Evolutionary conservation across 148 eudicot species (phyloP), one percentile per base, ranked within the genome.

Genomic region (Dianthus caryophyllus): DNA sequence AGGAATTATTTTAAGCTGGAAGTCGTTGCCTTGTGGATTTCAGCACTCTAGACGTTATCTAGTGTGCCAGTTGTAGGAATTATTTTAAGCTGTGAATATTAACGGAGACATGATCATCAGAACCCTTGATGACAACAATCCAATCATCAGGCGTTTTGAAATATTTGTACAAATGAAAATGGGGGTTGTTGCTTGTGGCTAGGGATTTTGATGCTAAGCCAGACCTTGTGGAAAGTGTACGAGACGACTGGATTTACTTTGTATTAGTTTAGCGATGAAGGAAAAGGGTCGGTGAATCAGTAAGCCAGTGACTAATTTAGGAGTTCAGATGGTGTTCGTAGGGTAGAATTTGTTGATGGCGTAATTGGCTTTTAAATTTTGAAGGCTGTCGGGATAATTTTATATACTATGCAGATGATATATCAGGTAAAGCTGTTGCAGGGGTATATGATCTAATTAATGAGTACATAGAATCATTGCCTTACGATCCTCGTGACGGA

Each of bases 321-420:
- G 76, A 27, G 83, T 78, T 25, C 57, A 22, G 52, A 54, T 73
- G 71, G 18, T 90, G 73, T 90, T 85, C 65, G 24, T 88, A 29
- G 90, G 95, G 67, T 81, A 76, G 60, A 91, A 82, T 77, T 76
- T 86, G 0, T 85, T 96, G 0, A 59, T 88, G 71, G 87, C 77
- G 4, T 73, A 83, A 68, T 71, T 47, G 9, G 85, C 84, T 5
- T 73, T n/a, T 73, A 20, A 83, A 83, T 80, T 83, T 70, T 69
- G 69, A 67, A 0, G 88, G 88, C 29, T 87, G 85, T 75, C 76
- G 73, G 71, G 84, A 84, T 17, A 84, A 88, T 68, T 78, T 82
- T 14, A 78, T 88, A 14, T 88, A 84, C 57, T 91, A 73, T 57
- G 84, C 90, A 0, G 96, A 86, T 82, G 93, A 91, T 66, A 77